Percentiles rank a stretch among this genome's conserved stretches.
Conservation (phyloP, 805 yeast genomes). For the Myxozyma monticola region DNA sequence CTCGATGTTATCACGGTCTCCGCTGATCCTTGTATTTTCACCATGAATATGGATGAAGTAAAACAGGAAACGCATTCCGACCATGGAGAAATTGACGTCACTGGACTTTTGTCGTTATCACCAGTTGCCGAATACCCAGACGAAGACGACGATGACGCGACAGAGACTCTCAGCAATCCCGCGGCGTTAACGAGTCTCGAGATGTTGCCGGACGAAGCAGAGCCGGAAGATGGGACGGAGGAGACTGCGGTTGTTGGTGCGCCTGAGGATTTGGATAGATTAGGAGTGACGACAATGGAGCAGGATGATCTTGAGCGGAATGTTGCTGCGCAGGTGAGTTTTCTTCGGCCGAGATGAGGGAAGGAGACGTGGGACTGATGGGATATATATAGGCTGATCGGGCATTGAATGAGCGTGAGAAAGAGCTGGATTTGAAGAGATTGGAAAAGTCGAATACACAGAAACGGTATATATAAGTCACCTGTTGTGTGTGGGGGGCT, state of each 20-base stretch:
- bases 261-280: constrained; percentile 35
- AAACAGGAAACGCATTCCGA: too few species aligned
- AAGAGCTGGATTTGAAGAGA: constrained; percentile 72
- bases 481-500: background rate
- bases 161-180: too few species aligned
- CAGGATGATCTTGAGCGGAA: constrained; percentile 77
- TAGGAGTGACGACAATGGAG: constrained; percentile 65
- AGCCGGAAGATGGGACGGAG: too few species aligned
- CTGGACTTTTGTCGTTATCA: too few species aligned
- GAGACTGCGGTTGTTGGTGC: background rate
- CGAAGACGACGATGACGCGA: too few species aligned
- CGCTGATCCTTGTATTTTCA: too few species aligned
- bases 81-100: too few species aligned
- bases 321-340: constrained; percentile 51
- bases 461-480: constrained; percentile 31
- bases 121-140: too few species aligned
- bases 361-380: background rate
- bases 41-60: too few species aligned
- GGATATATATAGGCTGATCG: constrained; percentile 54
- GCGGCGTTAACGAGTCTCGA: too few species aligned
- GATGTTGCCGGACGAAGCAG: too few species aligned
- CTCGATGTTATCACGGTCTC: too few species aligned
- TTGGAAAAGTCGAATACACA: constrained; percentile 63
- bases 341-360: background rate
- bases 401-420: constrained; percentile 59